phyloP scores from a whole-genome alignment of 179 eudicot genomes.

The Patellifolia procumbens region DNA sequence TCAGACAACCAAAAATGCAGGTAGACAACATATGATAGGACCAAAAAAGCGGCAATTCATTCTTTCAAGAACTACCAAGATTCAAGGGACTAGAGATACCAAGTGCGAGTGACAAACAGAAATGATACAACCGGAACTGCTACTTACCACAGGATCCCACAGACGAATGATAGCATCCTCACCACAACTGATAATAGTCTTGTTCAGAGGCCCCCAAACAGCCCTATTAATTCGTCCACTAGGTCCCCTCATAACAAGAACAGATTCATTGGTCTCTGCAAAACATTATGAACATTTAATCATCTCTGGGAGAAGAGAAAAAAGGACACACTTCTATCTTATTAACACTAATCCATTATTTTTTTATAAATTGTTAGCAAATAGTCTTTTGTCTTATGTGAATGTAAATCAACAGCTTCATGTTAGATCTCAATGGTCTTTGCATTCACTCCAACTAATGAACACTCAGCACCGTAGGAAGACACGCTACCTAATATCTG shows the following conservation, averaged over 20 bases:
- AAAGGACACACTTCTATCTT: too few species aligned
- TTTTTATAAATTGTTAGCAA: too few species aligned
- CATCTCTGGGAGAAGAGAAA: too few species aligned
- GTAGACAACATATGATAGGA: neutral
- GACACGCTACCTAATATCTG: too few species aligned
- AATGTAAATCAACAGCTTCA: too few species aligned
- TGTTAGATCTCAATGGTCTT: too few species aligned
- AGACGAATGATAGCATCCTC: conserved; percentile 83
- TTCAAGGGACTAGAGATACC: neutral
- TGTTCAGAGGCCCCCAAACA: conserved; percentile 90
- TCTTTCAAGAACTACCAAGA: too few species aligned
- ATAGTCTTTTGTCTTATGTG: too few species aligned
- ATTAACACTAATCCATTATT: too few species aligned
- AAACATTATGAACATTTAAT: conserved; percentile 2
- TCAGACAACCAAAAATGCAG: neutral
- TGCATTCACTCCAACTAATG: too few species aligned
- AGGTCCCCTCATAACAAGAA: conserved; percentile 68
- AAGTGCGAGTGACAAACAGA: conserved; percentile 1
- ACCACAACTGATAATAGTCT: conserved; percentile 79
- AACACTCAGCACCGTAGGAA: too few species aligned
- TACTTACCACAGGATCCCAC: conserved; percentile 83
- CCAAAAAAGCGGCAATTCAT: too few species aligned
- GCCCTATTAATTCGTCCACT: conserved; percentile 89
- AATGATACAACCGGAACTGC: neutral
- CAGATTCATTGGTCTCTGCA: conserved; percentile 65